Evolutionary conservation across 345 rosid genomes (phyloP), one percentile per base, ranked within the genome.

Genomic region (Punica granatum): DNA sequence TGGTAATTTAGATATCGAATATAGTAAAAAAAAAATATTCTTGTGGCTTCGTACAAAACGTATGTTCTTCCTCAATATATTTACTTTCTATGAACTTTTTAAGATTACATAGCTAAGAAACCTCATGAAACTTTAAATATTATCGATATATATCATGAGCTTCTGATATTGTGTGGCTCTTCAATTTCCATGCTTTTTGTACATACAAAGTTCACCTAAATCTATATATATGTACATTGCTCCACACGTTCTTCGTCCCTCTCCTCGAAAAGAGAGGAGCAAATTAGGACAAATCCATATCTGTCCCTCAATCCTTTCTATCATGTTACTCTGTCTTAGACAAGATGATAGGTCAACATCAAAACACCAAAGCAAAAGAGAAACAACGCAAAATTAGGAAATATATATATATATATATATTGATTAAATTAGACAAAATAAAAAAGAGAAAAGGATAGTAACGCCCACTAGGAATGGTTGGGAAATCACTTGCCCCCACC

Each of bases 401-500:
- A 46, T 18, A 16, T 18, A 16, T 18, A 51, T 21, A 21, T 51
- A 51, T 51, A 21, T 21, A 21, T 51, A 51, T n/a, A 18, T 13
- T 44, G 9, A 44, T 44, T 44, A 13, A 16, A 13, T 2, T 44
- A 44, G 21, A 66, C 39, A 60, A 2, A 30, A 59, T 10, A 1
- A 66, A 34, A 43, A 61, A 10, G 21, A n/a, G 11, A 35, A 35
- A 28, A 42, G n/a, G 1, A 26, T 53, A 58, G 62, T 35, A 11
- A 39, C 68, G 73, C 33, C 78, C 74, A 73, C 76, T 46, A 65
- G 70, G 28, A 60, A 74, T 73, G 77, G 80, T 73, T 77, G 83
- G 78, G 78, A 75, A 70, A 78, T 77, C 77, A 67, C 30, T 53
- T 61, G 76, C 67, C 77, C 79, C 82, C 68, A 80, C 74, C 73